phyloP scores from a whole-genome alignment of 768 basidiomycete genomes.

The Glaciozyma martinii region DNA sequence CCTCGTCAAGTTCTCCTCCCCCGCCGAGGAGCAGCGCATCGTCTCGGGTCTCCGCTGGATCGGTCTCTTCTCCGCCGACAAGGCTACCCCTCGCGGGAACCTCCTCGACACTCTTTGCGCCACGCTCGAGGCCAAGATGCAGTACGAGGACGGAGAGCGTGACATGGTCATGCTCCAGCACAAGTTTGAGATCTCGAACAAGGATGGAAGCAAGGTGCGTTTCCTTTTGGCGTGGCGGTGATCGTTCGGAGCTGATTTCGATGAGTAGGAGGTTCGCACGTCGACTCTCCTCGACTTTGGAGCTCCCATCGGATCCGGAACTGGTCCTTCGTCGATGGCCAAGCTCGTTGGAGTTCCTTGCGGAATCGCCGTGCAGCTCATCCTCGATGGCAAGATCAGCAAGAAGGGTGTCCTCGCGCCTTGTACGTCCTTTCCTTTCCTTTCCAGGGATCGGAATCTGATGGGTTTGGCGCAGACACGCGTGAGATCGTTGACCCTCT shows the following conservation, averaged over 20 bases:
- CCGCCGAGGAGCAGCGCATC: conserved; percentile 62
- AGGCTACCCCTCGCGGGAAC: conserved; percentile 50
- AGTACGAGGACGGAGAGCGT: conserved; percentile 78
- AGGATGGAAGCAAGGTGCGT: conserved; percentile 63
- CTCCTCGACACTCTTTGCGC: conserved; percentile 90
- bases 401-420: conserved; percentile 75
- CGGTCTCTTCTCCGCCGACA: conserved; percentile 70
- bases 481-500: conserved; percentile 31
- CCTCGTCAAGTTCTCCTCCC: conserved; percentile 61
- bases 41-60: conserved; percentile 87
- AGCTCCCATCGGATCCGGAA: conserved; percentile 43
- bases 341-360: conserved; percentile 83
- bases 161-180: conserved; percentile 98
- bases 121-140: conserved; percentile 80
- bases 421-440: background rate
- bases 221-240: background rate
- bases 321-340: conserved; percentile 50
- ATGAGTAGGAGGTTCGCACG: conserved; percentile 64
- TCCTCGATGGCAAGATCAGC: conserved; percentile 74
- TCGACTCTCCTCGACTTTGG: conserved; percentile 88
- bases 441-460: background rate
- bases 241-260: background rate
- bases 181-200: conserved; percentile 87
- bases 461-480: background rate
- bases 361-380: conserved; percentile 83